Evolutionary conservation across 179 eudicot genomes (phyloP), one percentile per base, ranked within the genome.

Genomic region (Silene noctiflora): DNA sequence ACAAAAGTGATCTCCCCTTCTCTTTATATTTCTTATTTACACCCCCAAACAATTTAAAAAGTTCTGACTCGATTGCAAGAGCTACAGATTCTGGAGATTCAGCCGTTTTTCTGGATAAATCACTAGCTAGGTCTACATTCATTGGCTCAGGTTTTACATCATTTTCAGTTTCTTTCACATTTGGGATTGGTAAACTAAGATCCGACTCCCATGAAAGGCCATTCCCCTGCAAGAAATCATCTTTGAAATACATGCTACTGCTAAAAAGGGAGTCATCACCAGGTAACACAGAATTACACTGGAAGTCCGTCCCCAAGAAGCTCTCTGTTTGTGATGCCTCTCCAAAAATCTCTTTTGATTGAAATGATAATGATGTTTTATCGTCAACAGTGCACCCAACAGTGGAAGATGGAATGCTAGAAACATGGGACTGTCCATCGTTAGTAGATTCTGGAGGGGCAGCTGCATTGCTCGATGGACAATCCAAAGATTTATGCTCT

Each of bases 21-120:
- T 95, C 98, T 83, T 88, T 93, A 74, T 95, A 95, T 78, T 95
- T 95, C 83, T 93, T 95, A 86, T 93, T 95, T 69, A 95, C 96
- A 77, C 93, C 97, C 59, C 96, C 96, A 82, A 84, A 93, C 35
- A 93, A 86, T 76, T 91, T 95, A 65, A 88, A 95, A 27, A 95
- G 93, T 80, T 93, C 99, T 1, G 76, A 79, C 81, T 93, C 98
- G 79, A 95, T 91, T 81, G 83, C 64, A 17, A 72, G 78, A 67
- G 99, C 97, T 79, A 95, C 64, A n/a, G 77, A 69, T 56, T 87
- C 82, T 59, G 99, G 92, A 82, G 87, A 86, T 48, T 31, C 74
- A 68, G 59, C 66, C 13, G 14, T 77, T 75, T 74, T 76, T 72
- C 81, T 72, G 31, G 46, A 67, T 67, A 42, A 72, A 69, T 42